A percentile compares a stretch with the other conserved stretches of the same genome.
Conservation (phyloP, 2,329 filamentous ascomycete species). For the Arthrobotrys megalospora region DNA sequence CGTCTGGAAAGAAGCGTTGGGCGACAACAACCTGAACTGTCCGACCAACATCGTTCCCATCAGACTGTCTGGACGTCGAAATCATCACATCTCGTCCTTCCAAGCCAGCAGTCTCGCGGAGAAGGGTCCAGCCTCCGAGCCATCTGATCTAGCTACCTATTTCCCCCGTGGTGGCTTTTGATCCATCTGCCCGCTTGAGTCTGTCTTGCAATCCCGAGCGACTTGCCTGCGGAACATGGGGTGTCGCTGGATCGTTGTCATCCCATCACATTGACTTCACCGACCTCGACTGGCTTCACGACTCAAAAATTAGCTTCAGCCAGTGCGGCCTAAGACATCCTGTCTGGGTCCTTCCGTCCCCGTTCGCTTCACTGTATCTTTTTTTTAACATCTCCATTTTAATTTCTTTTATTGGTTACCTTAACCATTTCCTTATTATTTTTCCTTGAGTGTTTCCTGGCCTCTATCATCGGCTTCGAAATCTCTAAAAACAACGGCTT, state of each 20-base stretch:
- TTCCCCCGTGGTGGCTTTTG: slow-evolving; percentile 17
- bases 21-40: slow-evolving; percentile 55
- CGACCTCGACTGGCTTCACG: slow-evolving; percentile 36
- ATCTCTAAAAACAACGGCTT: slow-evolving; percentile 46
- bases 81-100: slow-evolving; percentile 12
- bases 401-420: not conserved
- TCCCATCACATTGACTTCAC: slow-evolving; percentile 54
- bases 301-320: slow-evolving; percentile 36
- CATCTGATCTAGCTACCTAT: slow-evolving; percentile 14
- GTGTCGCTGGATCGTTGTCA: slow-evolving; percentile 58
- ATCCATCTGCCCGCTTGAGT: slow-evolving; percentile 14
- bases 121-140: slow-evolving; percentile 13
- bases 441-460: slow-evolving; percentile 13
- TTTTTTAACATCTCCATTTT: slow-evolving; percentile 23
- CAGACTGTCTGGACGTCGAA: slow-evolving; percentile 22
- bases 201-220: slow-evolving; percentile 4
- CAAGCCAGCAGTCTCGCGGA: slow-evolving; percentile 9
- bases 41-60: slow-evolving; percentile 36
- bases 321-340: slow-evolving; percentile 40
- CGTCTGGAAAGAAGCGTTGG: slow-evolving; percentile 39
- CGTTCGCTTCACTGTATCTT: slow-evolving; percentile 56
- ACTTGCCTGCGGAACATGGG: slow-evolving; percentile 56
- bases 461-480: slow-evolving; percentile 33
- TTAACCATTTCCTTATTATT: slow-evolving; percentile 7
- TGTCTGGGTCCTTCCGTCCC: slow-evolving; percentile 15